Base-by-base conservation (phyloP, 768 basidiomycete genomes). In the Tulasnella sp. region DNA sequence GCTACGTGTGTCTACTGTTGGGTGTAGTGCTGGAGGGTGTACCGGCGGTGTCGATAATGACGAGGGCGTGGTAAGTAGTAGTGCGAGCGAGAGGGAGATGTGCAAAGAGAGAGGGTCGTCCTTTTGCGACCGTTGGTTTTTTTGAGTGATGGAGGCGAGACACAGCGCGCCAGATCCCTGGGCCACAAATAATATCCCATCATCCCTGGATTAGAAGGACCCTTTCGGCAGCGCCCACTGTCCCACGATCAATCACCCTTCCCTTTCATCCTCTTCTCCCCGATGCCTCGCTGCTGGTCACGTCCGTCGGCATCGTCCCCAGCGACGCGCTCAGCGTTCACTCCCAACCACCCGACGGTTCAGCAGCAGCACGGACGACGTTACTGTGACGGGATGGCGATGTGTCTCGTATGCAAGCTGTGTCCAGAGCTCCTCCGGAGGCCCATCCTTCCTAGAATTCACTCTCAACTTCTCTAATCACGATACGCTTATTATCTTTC, bases 141-240 rank as follows among this genome's bases (percentile, higher is more conserved):
- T 67, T 67, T 67, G 61, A 67, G 61, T 67, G 61, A 67, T 35
- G n/a, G 32, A 15, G n/a, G 26, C 15, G 61, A 67, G 61, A 29
- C 29, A 29, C 29, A 9, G 3, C 7, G 61, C 32, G 61, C 61
- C 61, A 67, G 26, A 11, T 32, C 26, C 61, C 61, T 35, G 61
- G 61, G 61, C 0, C 26, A 26, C 61, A 67, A 67, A 67, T 67
- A 67, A 67, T 67, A 44, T 44, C 13, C 42, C 26, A 51, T 26
- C 61, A 29, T 67, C 61, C 61, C 61, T 67, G 61, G 32, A 67
- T 67, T 32, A 67, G 61, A 67, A 67, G 61, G 61, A 67, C 61
- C 61, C 61, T 67, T 67, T 67, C 61, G 61, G 61, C 61, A 67
- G 61, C 61, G 61, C 61, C 61, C 61, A 67, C 51, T 51, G 26